phyloP scores from a whole-genome alignment of 1,139 yeast species.

The Wickerhamiella infanticola region DNA sequence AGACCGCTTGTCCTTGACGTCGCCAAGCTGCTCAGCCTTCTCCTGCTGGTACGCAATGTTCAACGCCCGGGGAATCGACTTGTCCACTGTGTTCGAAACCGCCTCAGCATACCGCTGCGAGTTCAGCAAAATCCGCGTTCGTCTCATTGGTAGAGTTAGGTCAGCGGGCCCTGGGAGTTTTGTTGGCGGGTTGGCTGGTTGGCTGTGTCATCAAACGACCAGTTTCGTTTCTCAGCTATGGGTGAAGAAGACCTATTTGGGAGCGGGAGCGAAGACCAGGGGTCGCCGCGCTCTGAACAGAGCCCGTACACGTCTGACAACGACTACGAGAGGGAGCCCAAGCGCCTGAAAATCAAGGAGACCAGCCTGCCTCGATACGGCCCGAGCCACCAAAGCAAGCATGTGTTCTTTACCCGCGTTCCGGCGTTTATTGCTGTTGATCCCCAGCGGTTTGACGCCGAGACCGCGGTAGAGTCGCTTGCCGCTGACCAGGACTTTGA shows the following conservation, averaged over 20 bases:
- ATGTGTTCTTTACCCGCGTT: slow-evolving; percentile 36
- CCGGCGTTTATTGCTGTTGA: slow-evolving; percentile 76
- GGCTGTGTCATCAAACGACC: not conserved
- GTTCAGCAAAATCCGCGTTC: slow-evolving; percentile 11
- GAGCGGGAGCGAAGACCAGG: not conserved
- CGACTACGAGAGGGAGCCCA: slow-evolving; percentile 1
- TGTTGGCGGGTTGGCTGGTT: slow-evolving; percentile 1
- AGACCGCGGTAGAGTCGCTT: slow-evolving; percentile 31
- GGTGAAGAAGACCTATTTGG: not conserved
- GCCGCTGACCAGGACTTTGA: slow-evolving; percentile 35
- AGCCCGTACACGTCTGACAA: not conserved
- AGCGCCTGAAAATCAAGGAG: slow-evolving; percentile 4
- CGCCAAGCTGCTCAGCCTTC: slow-evolving; percentile 1
- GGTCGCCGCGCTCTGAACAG: not conserved
- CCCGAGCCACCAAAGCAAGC: slow-evolving; percentile 11
- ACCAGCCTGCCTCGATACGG: slow-evolving; percentile 12
- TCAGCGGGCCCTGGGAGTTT: not conserved
- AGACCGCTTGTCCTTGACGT: slow-evolving; percentile 6
- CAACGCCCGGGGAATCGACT: slow-evolving; percentile 11
- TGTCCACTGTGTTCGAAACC: slow-evolving; percentile 9
- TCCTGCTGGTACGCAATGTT: slow-evolving; percentile 9
- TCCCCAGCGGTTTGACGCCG: slow-evolving; percentile 75
- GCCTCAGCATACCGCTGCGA: slow-evolving; percentile 8
- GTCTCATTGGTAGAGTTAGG: slow-evolving; percentile 10
- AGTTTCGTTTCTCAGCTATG: not conserved